These are phyloP conservation scores for Sphaerobolus stellatus DNA, from an alignment of 1,284 basidiomycete species.

Conservation along the genomic window DNA sequence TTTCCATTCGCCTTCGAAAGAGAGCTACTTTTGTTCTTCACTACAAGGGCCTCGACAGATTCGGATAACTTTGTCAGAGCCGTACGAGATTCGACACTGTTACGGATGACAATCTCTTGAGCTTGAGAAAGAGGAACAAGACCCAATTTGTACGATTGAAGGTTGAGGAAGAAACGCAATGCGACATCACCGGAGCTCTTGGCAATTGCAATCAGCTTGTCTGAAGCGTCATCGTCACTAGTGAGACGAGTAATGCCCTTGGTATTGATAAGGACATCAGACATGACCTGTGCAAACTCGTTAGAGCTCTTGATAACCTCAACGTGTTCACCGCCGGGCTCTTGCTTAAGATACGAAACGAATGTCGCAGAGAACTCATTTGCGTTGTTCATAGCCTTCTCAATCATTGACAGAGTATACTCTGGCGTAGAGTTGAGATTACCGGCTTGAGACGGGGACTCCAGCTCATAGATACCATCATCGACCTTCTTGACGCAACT, in stretches of 20 bases:
- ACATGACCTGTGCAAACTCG: constrained; percentile 90
- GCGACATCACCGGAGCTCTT: constrained; percentile 86
- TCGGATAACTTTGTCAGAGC: constrained; percentile 87
- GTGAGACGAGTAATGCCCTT: constrained; percentile 96
- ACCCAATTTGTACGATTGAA: constrained; percentile 94
- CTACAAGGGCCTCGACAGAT: constrained; percentile 82
- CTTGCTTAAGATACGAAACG: constrained; percentile 87
- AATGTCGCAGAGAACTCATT: constrained; percentile 96
- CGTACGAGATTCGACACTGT: constrained; percentile 81
- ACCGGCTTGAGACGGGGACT: constrained; percentile 90
- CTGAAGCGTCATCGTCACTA: constrained; percentile 87
- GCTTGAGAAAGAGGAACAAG: constrained; percentile 70
- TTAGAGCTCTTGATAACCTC: constrained; percentile 98
- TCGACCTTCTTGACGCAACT: constrained; percentile 97
- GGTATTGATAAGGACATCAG: constrained; percentile 89
- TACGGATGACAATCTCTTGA: constrained; percentile 86
- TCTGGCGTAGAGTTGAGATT: constrained; percentile 97
- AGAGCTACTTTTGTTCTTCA: constrained; percentile 74
- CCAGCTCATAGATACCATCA: constrained; percentile 95
- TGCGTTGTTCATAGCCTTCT: constrained; percentile 91
- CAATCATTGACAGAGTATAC: constrained; percentile 97
- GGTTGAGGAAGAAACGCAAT: constrained; percentile 90
- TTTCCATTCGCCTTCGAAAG: constrained; percentile 85
- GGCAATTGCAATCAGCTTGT: constrained; percentile 86
- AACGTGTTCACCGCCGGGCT: constrained; percentile 91